Evolutionary conservation across 1,139 yeast genomes (phyloP), one percentile per base, ranked within the genome.

Genomic region (Hyphopichia buzzinii): DNA sequence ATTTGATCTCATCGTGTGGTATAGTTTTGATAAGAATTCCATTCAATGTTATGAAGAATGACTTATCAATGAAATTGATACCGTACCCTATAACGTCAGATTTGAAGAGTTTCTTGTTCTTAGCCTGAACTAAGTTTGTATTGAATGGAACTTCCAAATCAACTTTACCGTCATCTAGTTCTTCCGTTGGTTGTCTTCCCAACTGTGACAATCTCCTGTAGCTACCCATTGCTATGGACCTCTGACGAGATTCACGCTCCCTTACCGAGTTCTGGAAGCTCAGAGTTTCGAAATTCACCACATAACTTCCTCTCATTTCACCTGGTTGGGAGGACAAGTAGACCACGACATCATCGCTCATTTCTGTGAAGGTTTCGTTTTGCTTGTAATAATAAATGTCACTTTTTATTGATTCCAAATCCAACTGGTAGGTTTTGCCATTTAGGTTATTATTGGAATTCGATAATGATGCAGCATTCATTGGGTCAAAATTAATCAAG

Each of bases 51-150:
- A 79, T 79, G 49, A 89, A 90, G 3, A 88, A 70, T 0, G 79
- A 64, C 31, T 77, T 74, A 30, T 77, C 77, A 19, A 75, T 67
- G 49, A 78, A 84, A 60, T 89, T 84, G 19, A 88, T 71, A 2
- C 97, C 96, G 57, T 94, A 84, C 0, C 97, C 97, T 44, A 90
- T 71, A 2, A 76, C 68, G 56, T 89, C 97, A 16, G 71, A 57
- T 32, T 50, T 61, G 42, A 50, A 52, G 1, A 50, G 33, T 31
- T 54, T 52, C 28, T 49, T 53, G 1, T 35, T 39, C 4, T 32
- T 34, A 11, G 40, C 40, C 17, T 40, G 39, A 10, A 33, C 29
- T 13, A 44, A 30, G 31, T 50, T 46, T 0, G 69, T 62, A 26
- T 60, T 55, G 41, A 69, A 63, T 3, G 69, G 62, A 3, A 67